These are phyloP conservation scores for Tolypocladium tropicale DNA, from an alignment of 2,329 filamentous ascomycete species.

Conservation along the genomic window DNA sequence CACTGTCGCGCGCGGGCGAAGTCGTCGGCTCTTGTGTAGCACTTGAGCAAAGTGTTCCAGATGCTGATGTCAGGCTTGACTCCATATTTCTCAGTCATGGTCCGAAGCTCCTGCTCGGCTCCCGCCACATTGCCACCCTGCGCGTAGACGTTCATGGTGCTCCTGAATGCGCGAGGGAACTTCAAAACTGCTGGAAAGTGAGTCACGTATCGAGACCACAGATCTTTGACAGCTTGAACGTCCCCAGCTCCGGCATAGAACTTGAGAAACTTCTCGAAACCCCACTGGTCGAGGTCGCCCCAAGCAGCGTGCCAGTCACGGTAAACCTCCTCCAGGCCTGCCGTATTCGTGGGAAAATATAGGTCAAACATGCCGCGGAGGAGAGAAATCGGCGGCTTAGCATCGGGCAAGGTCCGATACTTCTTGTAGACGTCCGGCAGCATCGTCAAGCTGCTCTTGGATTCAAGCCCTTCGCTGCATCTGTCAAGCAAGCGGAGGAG, in stretches of 20 bases:
- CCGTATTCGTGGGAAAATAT: constrained; percentile 24
- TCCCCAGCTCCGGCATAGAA: constrained; percentile 40
- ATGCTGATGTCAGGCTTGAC: constrained; percentile 46
- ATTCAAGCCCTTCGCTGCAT: constrained; percentile 16
- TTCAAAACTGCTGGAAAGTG: constrained; percentile 23
- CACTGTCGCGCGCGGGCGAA: constrained; percentile 52
- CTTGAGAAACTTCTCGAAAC: constrained; percentile 36
- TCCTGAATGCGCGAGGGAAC: constrained; percentile 32
- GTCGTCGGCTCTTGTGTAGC: constrained; percentile 56
- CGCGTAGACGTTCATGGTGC: constrained; percentile 62
- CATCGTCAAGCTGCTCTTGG: constrained; percentile 17
- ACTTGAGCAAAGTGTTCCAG: constrained; percentile 72
- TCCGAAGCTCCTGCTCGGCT: constrained; percentile 50
- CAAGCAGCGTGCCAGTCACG: constrained; percentile 36
- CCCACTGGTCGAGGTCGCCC: constrained; percentile 29
- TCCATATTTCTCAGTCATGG: constrained; percentile 45
- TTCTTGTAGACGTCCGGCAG: constrained; percentile 32
- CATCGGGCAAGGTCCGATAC: constrained; percentile 32
- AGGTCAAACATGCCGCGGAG: constrained; percentile 35
- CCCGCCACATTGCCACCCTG: constrained; percentile 52
- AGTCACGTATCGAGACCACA: constrained; percentile 34
- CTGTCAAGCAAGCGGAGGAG: constrained; percentile 23
- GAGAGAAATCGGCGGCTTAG: constrained; percentile 24
- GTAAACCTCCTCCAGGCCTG: constrained; percentile 35
- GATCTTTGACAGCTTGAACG: constrained; percentile 28